Conservation (phyloP, 164 flowering plant species). For the Magnolia changhungtana region DNA sequence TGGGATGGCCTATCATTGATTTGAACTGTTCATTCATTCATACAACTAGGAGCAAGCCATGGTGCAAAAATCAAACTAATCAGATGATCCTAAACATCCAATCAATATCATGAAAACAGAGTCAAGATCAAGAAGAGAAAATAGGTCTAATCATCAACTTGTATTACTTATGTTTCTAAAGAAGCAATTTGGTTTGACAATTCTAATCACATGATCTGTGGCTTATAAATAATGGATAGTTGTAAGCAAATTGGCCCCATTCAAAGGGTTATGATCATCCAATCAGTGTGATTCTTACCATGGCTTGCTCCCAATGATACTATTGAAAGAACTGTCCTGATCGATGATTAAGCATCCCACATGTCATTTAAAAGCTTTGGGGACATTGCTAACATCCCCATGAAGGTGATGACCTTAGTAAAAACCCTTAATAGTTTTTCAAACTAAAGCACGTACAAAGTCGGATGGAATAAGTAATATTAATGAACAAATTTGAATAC, state of each 20-base stretch:
- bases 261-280: too few species aligned
- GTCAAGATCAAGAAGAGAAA: too few species aligned
- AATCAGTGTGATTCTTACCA: too few species aligned
- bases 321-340: not conserved
- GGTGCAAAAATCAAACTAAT: not conserved
- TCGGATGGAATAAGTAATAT: not conserved
- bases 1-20: not conserved
- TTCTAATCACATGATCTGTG: too few species aligned
- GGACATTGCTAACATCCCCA: not conserved
- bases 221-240: too few species aligned
- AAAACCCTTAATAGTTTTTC: not conserved
- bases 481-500: slow-evolving; percentile 30
- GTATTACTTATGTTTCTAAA: too few species aligned
- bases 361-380: too few species aligned
- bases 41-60: not conserved
- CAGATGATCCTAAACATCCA: not conserved
- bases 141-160: too few species aligned
- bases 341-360: not conserved
- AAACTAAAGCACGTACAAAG: too few species aligned
- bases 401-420: not conserved
- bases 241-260: too few species aligned
- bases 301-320: too few species aligned
- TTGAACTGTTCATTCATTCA: not conserved
- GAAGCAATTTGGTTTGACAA: too few species aligned
- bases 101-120: not conserved